Conservation (phyloP, 805 yeast species). For the Yamadazyma takamatsuzukensis region DNA sequence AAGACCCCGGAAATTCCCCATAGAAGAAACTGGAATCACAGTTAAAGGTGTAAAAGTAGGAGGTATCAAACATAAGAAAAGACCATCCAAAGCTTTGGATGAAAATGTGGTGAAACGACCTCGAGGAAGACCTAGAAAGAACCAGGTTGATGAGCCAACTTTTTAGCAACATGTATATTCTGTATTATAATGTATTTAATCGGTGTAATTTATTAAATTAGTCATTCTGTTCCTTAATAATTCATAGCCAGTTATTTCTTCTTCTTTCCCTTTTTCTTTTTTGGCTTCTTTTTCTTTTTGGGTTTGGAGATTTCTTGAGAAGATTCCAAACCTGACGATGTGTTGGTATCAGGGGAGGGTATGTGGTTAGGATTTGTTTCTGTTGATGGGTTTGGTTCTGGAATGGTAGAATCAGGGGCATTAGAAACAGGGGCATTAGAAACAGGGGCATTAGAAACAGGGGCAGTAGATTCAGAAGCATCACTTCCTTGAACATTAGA, state of each 20-base stretch:
- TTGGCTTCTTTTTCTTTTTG: too few relatives aligned
- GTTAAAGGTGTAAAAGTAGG: constrained; percentile 41
- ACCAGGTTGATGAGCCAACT: neutral
- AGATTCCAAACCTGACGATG: too few relatives aligned
- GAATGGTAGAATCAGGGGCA: too few relatives aligned
- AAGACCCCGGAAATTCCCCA: constrained; percentile 48
- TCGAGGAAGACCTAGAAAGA: constrained; percentile 14
- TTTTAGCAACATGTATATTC: neutral
- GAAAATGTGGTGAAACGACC: constrained; percentile 7
- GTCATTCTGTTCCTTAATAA: neutral
- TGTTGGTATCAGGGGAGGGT: too few relatives aligned
- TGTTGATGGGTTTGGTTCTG: neutral
- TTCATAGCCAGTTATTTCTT: neutral
- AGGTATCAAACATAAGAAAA: constrained; percentile 25
- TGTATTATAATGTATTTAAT: neutral
- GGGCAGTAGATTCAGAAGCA: too few relatives aligned
- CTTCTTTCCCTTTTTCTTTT: neutral
- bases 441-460: too few relatives aligned
- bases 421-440: too few relatives aligned
- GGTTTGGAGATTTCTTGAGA: too few relatives aligned
- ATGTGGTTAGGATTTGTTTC: neutral
- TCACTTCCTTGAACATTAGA: too few relatives aligned
- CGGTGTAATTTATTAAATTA: neutral
- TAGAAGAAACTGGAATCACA: constrained; percentile 43
- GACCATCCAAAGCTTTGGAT: constrained; percentile 1